phyloP scores from a whole-genome alignment of 306 rosid genomes.

The Vachellia pachyceras region DNA sequence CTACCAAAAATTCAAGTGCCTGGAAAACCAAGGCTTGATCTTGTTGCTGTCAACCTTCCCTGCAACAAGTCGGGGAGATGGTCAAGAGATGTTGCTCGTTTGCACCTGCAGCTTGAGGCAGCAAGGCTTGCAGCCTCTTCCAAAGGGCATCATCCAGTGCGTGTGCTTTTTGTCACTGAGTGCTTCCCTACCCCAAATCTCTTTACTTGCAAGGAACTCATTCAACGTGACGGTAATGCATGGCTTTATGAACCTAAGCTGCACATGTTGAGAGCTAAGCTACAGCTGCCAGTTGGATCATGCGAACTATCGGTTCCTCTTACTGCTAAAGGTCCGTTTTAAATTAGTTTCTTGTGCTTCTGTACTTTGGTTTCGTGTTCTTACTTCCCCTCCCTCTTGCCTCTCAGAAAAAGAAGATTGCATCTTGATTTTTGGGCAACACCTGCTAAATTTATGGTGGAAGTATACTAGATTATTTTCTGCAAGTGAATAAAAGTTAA shows the following conservation, averaged over 20 bases:
- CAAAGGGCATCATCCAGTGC: constrained; percentile 19
- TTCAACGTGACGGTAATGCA: constrained; percentile 10
- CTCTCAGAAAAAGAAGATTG: not conserved
- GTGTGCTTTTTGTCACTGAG: constrained; percentile 25
- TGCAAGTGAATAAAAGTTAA: not conserved
- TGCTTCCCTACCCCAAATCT: constrained; percentile 24
- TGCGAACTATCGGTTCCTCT: constrained; percentile 49
- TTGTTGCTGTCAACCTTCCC: constrained; percentile 26
- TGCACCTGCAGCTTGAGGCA: constrained; percentile 31
- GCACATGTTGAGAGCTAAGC: constrained; percentile 53
- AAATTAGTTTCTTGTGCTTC: not conserved
- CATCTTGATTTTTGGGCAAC: not conserved
- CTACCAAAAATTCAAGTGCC: constrained; percentile 13
- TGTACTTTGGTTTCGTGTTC: not conserved
- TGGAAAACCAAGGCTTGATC: constrained; percentile 29
- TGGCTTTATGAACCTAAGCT: constrained; percentile 25
- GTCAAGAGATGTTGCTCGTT: constrained; percentile 26
- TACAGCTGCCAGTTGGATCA: constrained; percentile 58
- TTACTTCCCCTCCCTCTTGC: not conserved
- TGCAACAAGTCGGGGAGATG: constrained; percentile 22
- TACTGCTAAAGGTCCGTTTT: constrained; percentile 58
- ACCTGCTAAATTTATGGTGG: not conserved
- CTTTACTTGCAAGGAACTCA: constrained; percentile 24
- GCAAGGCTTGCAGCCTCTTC: constrained; percentile 26
- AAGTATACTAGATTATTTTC: not conserved